Evolutionary conservation across 1,284 basidiomycete species (phyloP).

Genomic region (Pseudozyma sp.): DNA sequence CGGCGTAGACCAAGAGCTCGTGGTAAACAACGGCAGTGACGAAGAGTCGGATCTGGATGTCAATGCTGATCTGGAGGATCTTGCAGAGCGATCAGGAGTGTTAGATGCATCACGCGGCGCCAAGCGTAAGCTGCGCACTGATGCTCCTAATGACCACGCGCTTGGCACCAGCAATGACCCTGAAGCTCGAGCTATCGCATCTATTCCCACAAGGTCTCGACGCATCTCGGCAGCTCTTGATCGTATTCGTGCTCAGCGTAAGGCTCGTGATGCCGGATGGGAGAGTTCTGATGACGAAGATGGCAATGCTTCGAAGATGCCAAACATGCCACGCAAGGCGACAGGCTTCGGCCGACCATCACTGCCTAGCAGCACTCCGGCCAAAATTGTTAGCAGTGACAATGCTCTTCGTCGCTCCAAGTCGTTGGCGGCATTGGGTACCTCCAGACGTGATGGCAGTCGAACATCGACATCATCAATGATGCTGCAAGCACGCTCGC

Average conservation of each 20-base stretch:
- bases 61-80: slow-evolving; percentile 32
- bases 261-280: slow-evolving; percentile 22
- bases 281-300: slow-evolving; percentile 35
- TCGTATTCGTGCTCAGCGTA: slow-evolving; percentile 24
- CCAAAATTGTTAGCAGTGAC: not conserved
- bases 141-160: not conserved
- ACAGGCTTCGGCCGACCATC: slow-evolving; percentile 12
- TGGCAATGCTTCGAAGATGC: not conserved
- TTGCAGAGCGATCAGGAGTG: slow-evolving; percentile 48
- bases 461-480: not conserved
- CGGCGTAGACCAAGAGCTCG: not conserved
- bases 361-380: slow-evolving; percentile 1
- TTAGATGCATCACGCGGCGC: slow-evolving; percentile 35
- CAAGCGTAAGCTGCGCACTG: slow-evolving; percentile 40
- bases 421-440: slow-evolving; percentile 13
- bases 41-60: slow-evolving; percentile 55
- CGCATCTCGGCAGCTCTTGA: slow-evolving; percentile 35
- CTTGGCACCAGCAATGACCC: not conserved
- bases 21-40: slow-evolving; percentile 11
- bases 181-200: slow-evolving; percentile 24
- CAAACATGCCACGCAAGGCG: not conserved
- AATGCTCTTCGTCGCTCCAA: slow-evolving; percentile 8
- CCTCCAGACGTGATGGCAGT: not conserved
- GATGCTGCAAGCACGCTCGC: slow-evolving; percentile 16
- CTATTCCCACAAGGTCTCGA: slow-evolving; percentile 34